Conservation (phyloP, 1,139 yeast genomes). For the Nematodospora anomalae region DNA sequence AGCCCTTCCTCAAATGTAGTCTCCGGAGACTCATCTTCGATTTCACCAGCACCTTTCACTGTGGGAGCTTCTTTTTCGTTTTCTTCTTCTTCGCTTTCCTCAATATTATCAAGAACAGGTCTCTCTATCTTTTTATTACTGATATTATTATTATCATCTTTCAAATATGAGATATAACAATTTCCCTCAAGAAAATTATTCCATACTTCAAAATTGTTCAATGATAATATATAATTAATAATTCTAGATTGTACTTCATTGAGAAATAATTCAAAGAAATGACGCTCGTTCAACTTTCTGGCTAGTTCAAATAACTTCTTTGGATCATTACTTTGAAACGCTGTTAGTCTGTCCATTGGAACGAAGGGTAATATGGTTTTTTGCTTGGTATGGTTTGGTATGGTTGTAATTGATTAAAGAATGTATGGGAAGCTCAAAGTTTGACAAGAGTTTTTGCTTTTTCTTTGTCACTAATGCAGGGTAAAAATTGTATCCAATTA, state of each 20-base stretch:
- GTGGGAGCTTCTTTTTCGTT: slow-evolving; percentile 9
- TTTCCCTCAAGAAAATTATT: slow-evolving; percentile 54
- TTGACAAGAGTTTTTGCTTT: too few species aligned
- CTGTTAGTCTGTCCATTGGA: slow-evolving; percentile 43
- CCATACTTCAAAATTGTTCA: slow-evolving; percentile 46
- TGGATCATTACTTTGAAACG: slow-evolving; percentile 45
- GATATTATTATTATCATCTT: slow-evolving; percentile 12
- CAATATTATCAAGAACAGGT: slow-evolving; percentile 7
- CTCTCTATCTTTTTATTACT: slow-evolving; percentile 7
- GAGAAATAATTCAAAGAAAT: slow-evolving; percentile 58
- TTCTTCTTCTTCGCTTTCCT: slow-evolving; percentile 5
- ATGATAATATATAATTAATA: slow-evolving; percentile 40
- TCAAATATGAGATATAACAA: slow-evolving; percentile 29
- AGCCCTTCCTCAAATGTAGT: slow-evolving; percentile 48
- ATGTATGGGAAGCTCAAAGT: too few species aligned
- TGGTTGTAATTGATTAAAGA: too few species aligned
- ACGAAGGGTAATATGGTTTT: background rate
- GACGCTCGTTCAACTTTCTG: slow-evolving; percentile 43
- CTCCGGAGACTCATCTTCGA: slow-evolving; percentile 16
- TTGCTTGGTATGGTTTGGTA: background rate
- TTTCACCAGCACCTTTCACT: slow-evolving; percentile 12
- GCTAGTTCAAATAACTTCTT: slow-evolving; percentile 47
- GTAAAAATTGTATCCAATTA: background rate
- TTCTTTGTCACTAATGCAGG: too few species aligned
- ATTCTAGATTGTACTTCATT: slow-evolving; percentile 63